Evolutionary conservation across 768 basidiomycete species (phyloP), one percentile per base, ranked within the genome.

Genomic region (Trametes cubensis): DNA sequence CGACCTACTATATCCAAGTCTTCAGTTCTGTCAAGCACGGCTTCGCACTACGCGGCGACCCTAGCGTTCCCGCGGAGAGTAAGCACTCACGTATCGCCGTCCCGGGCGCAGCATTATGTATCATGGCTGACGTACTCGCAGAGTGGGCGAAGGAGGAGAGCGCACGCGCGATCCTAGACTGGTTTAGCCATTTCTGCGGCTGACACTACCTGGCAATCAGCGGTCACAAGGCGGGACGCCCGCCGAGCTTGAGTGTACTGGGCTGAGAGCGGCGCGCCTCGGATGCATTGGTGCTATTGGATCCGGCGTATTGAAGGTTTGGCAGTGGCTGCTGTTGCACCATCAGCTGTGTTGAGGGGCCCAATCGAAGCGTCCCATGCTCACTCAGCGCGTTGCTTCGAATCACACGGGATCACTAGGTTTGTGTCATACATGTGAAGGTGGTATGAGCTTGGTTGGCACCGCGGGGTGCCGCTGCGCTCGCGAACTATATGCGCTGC

Each of bases 1-100:
- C 80, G 0, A 75, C 73, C 0, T 88, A 87, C 68, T 81, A 84
- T 63, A 75, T 85, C 62, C 85, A 87, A 49, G 67, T 84, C 17
- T 87, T 87, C 69, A 81, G 82, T 5, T 74, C 76, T 0, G 74
- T 80, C 13, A 63, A 66, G 8, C 78, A 79, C 28, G 78, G 78
- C 4, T 79, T 59, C 26, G 49, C 49, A 28, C 26, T 73, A 20
- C 25, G 58, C 7, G 49, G 58, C 40, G 58, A 59, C 20, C 49
- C 41, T 4, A 44, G n/a, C 40, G 41, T 59, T 3, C 41, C 58
- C 17, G 48, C 26, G 4, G 49, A 59, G 41, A 42, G 58, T 59
- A 50, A 51, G 58, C 51, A 28, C 15, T 28, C 30, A 34, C 11
- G 14, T 28, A 21, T 17, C 11, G 42, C 42, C 42, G 21, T 6